Conservation (phyloP, 2,329 filamentous ascomycete genomes). For the Cytospora piceae region DNA sequence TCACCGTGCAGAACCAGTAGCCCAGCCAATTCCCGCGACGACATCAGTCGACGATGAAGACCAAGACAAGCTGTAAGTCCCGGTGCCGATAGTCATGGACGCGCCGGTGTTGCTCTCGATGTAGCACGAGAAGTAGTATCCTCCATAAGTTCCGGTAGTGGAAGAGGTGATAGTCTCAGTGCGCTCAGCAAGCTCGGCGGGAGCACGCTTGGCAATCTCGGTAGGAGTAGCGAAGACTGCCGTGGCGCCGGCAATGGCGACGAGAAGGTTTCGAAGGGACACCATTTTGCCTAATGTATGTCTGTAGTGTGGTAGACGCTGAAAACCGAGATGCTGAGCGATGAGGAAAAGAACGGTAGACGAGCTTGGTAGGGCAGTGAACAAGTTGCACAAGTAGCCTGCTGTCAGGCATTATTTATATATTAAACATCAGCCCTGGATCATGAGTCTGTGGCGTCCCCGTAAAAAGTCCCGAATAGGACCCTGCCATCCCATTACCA, state of each 20-base stretch:
- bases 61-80: conserved; percentile 18
- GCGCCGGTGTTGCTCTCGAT: conserved; percentile 17
- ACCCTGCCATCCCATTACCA: not conserved
- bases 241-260: conserved; percentile 9
- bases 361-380: not conserved
- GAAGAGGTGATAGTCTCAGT: conserved; percentile 18
- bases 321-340: not conserved
- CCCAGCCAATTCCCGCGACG: conserved; percentile 23
- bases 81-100: conserved; percentile 17
- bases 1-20: conserved; percentile 23
- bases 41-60: conserved; percentile 18
- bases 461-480: not conserved
- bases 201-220: conserved; percentile 4
- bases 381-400: not conserved
- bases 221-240: conserved; percentile 14
- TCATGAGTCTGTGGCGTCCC: not conserved
- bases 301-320: not conserved
- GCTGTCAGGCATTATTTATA: not conserved
- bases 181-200: conserved; percentile 15
- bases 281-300: not conserved
- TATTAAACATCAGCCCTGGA: not conserved
- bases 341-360: not conserved
- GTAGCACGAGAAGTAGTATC: conserved; percentile 22
- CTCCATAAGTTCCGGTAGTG: conserved; percentile 8
- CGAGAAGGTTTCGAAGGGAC: conserved; percentile 11